Evolutionary conservation across 768 basidiomycete genomes (phyloP).

Genomic region (Lactifluus echinatus): DNA sequence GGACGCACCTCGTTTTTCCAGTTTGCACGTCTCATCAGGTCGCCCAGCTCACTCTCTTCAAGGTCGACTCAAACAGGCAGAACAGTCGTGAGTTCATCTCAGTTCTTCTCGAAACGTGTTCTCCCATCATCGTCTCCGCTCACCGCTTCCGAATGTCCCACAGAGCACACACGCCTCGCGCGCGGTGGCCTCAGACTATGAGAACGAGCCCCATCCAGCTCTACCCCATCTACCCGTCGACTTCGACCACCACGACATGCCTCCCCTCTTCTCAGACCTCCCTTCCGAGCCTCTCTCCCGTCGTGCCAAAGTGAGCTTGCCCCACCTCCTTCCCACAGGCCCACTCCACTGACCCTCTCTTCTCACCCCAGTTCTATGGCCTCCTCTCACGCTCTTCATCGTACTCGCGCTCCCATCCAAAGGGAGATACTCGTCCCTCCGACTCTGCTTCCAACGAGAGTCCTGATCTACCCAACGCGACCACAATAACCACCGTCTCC

Average conservation of each 20-base stretch:
- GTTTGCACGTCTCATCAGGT: slow-evolving; percentile 21
- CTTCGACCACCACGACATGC: slow-evolving; percentile 20
- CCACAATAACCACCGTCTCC: slow-evolving; percentile 16
- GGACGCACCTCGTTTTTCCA: slow-evolving; percentile 19
- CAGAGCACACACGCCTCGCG: slow-evolving; percentile 22
- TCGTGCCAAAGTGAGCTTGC: slow-evolving; percentile 16
- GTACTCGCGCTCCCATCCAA: slow-evolving; percentile 51
- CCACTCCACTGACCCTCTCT: background rate
- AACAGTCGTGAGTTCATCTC: slow-evolving; percentile 14
- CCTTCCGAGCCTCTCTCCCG: slow-evolving; percentile 3
- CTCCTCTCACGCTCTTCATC: slow-evolving; percentile 43
- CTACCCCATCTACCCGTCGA: slow-evolving; percentile 14
- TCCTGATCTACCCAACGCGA: slow-evolving; percentile 19
- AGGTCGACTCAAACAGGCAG: slow-evolving; percentile 17
- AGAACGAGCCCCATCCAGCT: slow-evolving; percentile 15
- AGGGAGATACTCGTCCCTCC: slow-evolving; percentile 15
- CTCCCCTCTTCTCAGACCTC: slow-evolving; percentile 9
- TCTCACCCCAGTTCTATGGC: slow-evolving; percentile 41
- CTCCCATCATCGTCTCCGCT: background rate
- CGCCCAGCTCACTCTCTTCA: slow-evolving; percentile 18
- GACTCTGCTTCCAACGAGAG: slow-evolving; percentile 24
- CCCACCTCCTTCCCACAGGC: background rate
- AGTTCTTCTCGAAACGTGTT: slow-evolving; percentile 11
- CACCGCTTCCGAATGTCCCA: background rate
- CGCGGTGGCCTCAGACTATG: slow-evolving; percentile 20